Conservation (phyloP, 768 basidiomycete species). For the Auricularia sp. region DNA sequence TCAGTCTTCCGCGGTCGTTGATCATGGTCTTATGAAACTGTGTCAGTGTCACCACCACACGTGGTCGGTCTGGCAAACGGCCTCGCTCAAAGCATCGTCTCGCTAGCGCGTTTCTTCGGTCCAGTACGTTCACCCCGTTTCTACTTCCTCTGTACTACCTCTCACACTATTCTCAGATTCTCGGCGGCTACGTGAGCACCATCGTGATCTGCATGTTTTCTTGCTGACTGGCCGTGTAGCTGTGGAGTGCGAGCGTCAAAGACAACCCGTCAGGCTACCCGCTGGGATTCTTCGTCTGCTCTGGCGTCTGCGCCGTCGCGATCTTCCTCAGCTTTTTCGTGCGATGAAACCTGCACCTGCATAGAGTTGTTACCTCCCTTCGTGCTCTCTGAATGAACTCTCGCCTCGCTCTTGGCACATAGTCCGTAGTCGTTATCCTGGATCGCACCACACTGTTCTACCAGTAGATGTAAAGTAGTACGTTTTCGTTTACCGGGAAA, state of each 20-base stretch:
- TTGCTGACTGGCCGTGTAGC: conserved; percentile 26
- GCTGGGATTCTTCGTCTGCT: conserved; percentile 61
- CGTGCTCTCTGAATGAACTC: too few species aligned
- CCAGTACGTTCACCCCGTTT: conserved; percentile 31
- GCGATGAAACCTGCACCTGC: conserved; percentile 27
- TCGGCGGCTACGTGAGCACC: conserved; percentile 66
- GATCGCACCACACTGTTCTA: too few species aligned
- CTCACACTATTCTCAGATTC: conserved; percentile 25
- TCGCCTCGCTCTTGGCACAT: not conserved
- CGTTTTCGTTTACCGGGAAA: too few species aligned
- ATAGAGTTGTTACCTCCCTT: too few species aligned
- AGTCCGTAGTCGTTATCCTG: not conserved
- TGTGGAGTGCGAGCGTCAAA: conserved; percentile 66
- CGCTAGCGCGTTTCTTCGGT: conserved; percentile 83
- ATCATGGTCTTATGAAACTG: too few species aligned
- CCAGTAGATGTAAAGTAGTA: too few species aligned
- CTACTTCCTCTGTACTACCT: not conserved
- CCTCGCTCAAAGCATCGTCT: conserved; percentile 90
- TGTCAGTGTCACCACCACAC: conserved; percentile 71
- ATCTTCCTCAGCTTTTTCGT: conserved; percentile 69
- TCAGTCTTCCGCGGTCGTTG: conserved; percentile 20
- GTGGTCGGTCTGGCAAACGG: conserved; percentile 91
- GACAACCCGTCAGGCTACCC: conserved; percentile 63
- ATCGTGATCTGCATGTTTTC: not conserved
- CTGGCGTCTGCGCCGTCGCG: conserved; percentile 48